Evolutionary conservation across 1,284 basidiomycete genomes (phyloP), one percentile per base, ranked within the genome.

Genomic region (Cryptococcus depauperatus): DNA sequence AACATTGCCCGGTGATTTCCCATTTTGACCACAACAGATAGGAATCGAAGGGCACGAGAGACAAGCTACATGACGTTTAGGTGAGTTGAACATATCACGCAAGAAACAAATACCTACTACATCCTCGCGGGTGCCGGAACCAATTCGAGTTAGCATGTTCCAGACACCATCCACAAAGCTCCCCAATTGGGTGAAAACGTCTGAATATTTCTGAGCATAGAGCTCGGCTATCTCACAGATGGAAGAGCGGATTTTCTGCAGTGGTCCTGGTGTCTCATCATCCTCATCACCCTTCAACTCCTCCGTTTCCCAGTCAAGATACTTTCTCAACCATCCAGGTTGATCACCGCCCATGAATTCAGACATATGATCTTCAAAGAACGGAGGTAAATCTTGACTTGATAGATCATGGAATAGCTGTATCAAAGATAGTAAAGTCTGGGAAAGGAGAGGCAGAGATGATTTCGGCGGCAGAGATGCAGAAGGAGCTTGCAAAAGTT

Each of bases 331-430:
- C 72, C 81, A 80, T 2, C 88, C 87, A 19, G 60, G 55, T n/a
- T 56, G 58, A 2, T 48, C 55, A 1, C 68, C 73, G 1, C 76
- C 80, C 68, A 92, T 92, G 66, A 91, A 92, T 50, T 84, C 78
- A 8, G 77, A 73, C 52, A 95, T 81, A 35, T 83, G 76, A 64
- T 98, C 93, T 64, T 99, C 93, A 59, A 99, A 84, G 54, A 83
- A 84, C 8, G 91, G 91, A 5, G 93, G 92, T 19, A 98, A 74
- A 69, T 99, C 93, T 57, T 98, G 95, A 54, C 85, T 88, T 1
- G 85, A 89, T 48, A 98, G 80, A 68, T 98, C 95, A 61, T 93
- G 84, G 73, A 85, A 98, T 26, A 97, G 79, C 42, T 93, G 87
- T 14, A 88, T 76, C 4, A 95, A 76, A 5, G 87, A 75, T 11